Percentiles rank a stretch among this genome's conserved stretches.
phyloP scores from a whole-genome alignment of 495 filamentous ascomycete species.

The Aspergillus steynii region DNA sequence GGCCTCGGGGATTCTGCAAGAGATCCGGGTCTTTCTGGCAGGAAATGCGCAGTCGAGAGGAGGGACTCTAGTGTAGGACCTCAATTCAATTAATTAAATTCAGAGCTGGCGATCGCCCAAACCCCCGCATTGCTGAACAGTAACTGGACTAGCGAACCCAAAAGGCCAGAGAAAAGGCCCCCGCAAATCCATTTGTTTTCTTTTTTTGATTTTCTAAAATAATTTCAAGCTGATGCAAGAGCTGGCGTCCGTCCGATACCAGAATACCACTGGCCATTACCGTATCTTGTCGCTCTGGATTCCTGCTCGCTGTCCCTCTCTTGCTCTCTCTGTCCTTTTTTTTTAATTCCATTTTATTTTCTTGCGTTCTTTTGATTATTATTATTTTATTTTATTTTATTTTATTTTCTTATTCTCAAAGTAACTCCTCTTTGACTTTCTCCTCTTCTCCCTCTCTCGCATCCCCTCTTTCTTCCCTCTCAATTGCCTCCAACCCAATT shows the following conservation, averaged over 20 bases:
- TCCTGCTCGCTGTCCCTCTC: conserved; percentile 12
- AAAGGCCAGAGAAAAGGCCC: conserved; percentile 5
- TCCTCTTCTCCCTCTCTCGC: conserved; percentile 4
- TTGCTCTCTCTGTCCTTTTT: too few relatives aligned
- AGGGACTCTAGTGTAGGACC: too few relatives aligned
- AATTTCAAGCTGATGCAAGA: too few relatives aligned
- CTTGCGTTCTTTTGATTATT: neutral
- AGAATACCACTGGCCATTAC: conserved; percentile 1
- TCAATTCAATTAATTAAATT: neutral
- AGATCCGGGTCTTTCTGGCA: neutral
- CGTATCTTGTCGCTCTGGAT: conserved; percentile 2
- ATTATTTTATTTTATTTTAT: conserved; percentile 5
- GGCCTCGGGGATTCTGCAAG: too few relatives aligned
- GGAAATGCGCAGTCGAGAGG: neutral
- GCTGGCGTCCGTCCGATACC: neutral
- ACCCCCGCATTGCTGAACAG: conserved; percentile 24
- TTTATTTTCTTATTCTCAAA: conserved; percentile 17
- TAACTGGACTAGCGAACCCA: conserved; percentile 19
- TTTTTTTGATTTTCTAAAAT: neutral
- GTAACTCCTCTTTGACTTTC: conserved; percentile 9
- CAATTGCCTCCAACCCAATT: conserved; percentile 19
- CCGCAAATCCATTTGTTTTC: conserved; percentile 12
- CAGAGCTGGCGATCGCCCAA: conserved; percentile 16
- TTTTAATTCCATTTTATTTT: conserved; percentile 17
- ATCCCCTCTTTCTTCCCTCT: conserved; percentile 9